Base-by-base conservation (phyloP, 2,329 filamentous ascomycete species). In the Xylariaceae sp. region DNA sequence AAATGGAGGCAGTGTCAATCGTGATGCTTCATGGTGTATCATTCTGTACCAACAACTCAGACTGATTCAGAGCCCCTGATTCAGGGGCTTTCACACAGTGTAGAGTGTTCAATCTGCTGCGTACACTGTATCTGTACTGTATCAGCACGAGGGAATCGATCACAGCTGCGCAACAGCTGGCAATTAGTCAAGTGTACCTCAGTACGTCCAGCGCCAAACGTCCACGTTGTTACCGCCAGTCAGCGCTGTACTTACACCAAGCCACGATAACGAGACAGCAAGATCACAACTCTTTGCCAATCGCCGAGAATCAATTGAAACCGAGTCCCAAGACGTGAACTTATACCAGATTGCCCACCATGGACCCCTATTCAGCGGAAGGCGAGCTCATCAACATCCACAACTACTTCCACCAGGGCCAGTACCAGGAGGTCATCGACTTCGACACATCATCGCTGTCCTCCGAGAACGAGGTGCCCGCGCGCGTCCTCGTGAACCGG, bases 351-450 rank as follows among this genome's bases (percentile, higher is more conserved):
- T 51, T 52, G 49, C 63, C 61, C 58, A 75, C 66, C 44, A 88
- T 88, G 86, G 86, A 88, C 74, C 85, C 85, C 66, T 89, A 86
- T 74, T 88, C 85, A 52, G 81, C 85, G 65, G 86, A 88, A 75
- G 85, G 85, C 76, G 86, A 89, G 77, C 77, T 89, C 68, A 82
- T 88, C 73, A 88, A 87, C 76, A 82, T 88, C 65, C 84, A 88
- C 78, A 88, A 84, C 75, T 75, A 84, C 76, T 88, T 88, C 77
- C 82, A 88, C 74, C 84, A 88, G 74, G 92, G 90, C 72, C 92
- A 96, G 80, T 96, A 90, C 81, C 83, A 90, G 71, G 82, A 88
- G 71, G 92, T 95, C 64, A 76, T 95, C 75, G 88, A 94, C 77
- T 96, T 92, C 77, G 88, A 95, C 75, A 88, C 86, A 49, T 86